Evolutionary conservation across 2,329 filamentous ascomycete species (phyloP).

Genomic region (Paraphoma chrysanthemicola): DNA sequence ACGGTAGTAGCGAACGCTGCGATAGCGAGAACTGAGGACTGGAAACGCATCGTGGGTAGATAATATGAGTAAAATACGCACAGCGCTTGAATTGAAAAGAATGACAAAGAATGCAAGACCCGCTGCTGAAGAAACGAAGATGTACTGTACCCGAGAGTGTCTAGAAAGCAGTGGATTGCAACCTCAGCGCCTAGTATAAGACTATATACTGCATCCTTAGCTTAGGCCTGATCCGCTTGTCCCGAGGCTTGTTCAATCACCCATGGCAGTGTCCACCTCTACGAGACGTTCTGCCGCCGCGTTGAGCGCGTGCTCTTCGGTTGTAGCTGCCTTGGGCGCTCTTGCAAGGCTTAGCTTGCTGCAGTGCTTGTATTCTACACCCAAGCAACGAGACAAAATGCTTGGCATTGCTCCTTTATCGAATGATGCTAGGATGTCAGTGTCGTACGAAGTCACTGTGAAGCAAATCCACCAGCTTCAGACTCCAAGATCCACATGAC

Average conservation of each 20-base stretch:
- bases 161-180: neutral
- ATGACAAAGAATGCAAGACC: slow-evolving; percentile 19
- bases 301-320: slow-evolving; percentile 7
- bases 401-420: slow-evolving; percentile 1
- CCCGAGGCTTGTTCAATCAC: slow-evolving; percentile 3
- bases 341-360: slow-evolving; percentile 7
- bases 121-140: slow-evolving; percentile 8
- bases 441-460: slow-evolving; percentile 5
- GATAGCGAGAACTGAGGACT: slow-evolving; percentile 35
- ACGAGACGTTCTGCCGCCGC: slow-evolving; percentile 27
- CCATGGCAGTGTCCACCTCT: slow-evolving; percentile 27
- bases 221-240: neutral
- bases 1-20: slow-evolving; percentile 37
- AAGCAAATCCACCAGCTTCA: slow-evolving; percentile 26
- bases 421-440: slow-evolving; percentile 15
- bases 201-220: slow-evolving; percentile 1
- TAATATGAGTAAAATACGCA: slow-evolving; percentile 19
- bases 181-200: neutral
- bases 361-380: slow-evolving; percentile 9
- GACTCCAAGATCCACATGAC: slow-evolving; percentile 15
- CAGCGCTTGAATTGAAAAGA: slow-evolving; percentile 37
- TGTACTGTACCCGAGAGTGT: neutral
- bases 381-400: slow-evolving; percentile 10
- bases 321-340: neutral
- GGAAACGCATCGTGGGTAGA: slow-evolving; percentile 31